Conservation (phyloP, 495 filamentous ascomycete genomes). For the Staphylotrichum longicolle region DNA sequence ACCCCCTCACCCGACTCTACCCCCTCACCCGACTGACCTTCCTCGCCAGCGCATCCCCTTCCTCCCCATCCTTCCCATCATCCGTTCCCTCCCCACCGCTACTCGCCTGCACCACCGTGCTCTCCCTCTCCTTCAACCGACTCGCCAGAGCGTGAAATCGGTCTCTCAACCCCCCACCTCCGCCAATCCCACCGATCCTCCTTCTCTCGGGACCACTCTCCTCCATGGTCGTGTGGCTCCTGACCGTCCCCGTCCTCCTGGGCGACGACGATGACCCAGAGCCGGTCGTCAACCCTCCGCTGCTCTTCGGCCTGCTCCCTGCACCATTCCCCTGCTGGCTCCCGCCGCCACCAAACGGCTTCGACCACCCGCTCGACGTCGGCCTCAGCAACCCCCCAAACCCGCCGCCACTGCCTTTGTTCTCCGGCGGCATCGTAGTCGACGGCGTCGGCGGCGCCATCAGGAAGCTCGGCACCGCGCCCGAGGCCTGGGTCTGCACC, state of each 20-base stretch:
- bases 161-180: constrained; percentile 39
- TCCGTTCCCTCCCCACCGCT: constrained; percentile 13
- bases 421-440: constrained; percentile 17
- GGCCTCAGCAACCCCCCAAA: constrained; percentile 28
- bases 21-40: constrained; percentile 20
- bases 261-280: constrained; percentile 1
- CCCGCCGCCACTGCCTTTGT: neutral
- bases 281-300: constrained; percentile 17
- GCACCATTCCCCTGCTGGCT: neutral
- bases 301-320: constrained; percentile 24
- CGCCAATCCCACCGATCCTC: constrained; percentile 26
- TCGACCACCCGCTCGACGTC: constrained; percentile 32
- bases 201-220: constrained; percentile 22
- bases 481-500: constrained; percentile 24
- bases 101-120: neutral
- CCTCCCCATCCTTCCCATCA: constrained; percentile 10
- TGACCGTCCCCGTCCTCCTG: neutral
- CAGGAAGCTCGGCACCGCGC: constrained; percentile 37
- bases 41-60: constrained; percentile 19
- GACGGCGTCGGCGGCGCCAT: constrained; percentile 43
- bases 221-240: neutral
- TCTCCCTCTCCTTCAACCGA: constrained; percentile 39
- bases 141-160: constrained; percentile 41
- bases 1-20: constrained; percentile 13
- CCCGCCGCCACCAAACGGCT: constrained; percentile 25